A percentile compares a stretch with the other conserved stretches of the same genome.
phyloP scores from a whole-genome alignment of 148 eudicot species.

The Suaeda aralocaspica region DNA sequence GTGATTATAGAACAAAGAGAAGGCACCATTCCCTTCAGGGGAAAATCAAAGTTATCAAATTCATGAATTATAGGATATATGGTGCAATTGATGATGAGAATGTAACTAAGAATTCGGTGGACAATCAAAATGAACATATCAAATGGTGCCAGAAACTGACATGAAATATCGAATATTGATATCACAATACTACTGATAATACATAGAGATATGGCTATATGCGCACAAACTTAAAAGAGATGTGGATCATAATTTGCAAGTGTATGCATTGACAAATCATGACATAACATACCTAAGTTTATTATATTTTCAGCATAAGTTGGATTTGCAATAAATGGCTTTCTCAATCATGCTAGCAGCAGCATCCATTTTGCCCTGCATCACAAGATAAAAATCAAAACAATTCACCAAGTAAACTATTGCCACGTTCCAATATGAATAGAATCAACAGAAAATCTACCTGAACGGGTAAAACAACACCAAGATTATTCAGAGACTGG shows the following conservation, averaged over 20 bases:
- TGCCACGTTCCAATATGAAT: not conserved
- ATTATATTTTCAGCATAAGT: constrained; percentile 95
- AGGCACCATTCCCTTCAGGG: too few relatives aligned
- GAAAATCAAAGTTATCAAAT: too few relatives aligned
- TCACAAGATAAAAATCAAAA: constrained; percentile 8
- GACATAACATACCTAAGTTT: constrained; percentile 69
- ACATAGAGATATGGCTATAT: not conserved
- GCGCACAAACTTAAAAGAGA: not conserved
- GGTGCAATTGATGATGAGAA: too few relatives aligned
- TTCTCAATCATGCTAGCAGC: constrained; percentile 99
- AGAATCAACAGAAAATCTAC: constrained; percentile 31
- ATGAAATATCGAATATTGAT: not conserved
- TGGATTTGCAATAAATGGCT: constrained; percentile 95
- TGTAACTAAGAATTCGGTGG: too few relatives aligned
- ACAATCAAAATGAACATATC: too few relatives aligned
- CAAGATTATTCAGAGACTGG: constrained; percentile 96
- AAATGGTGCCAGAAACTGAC: too few relatives aligned
- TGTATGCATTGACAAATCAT: constrained; percentile 14
- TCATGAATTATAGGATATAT: too few relatives aligned
- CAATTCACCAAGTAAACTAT: not conserved
- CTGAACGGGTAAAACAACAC: constrained; percentile 99
- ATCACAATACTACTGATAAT: not conserved
- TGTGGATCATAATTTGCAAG: not conserved
- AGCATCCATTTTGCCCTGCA: constrained; percentile 99
- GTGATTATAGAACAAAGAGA: too few relatives aligned